These are phyloP conservation scores for Wickerhamiella nectarea DNA, from an alignment of 805 yeast species.

Conservation along the genomic window DNA sequence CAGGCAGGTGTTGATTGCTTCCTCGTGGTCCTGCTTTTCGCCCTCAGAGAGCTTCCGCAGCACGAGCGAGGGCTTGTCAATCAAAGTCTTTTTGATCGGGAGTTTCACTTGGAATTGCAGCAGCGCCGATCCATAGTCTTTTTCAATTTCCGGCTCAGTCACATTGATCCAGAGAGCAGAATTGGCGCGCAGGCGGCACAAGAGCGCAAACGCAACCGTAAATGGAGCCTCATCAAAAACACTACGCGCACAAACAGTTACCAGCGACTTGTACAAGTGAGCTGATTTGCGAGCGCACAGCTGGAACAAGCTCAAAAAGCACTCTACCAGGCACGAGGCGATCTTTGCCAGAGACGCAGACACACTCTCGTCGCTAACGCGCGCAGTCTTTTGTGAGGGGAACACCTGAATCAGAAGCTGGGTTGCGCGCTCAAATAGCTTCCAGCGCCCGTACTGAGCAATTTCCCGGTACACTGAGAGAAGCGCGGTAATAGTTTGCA, in stretches of 20 bases:
- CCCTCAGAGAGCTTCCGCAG: conserved; percentile 13
- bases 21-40: conserved; percentile 1
- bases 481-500: conserved; percentile 8
- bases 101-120: conserved; percentile 28
- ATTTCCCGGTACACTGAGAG: conserved; percentile 12
- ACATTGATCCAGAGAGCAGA: conserved; percentile 13
- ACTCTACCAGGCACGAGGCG: conserved; percentile 1
- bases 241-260: conserved; percentile 9
- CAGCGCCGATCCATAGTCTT: conserved; percentile 15
- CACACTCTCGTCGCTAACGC: conserved; percentile 1
- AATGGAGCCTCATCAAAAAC: conserved; percentile 13
- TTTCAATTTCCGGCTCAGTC: conserved; percentile 16
- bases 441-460: conserved; percentile 9
- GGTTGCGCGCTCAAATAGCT: conserved; percentile 8
- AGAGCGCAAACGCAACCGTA: conserved; percentile 15
- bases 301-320: conserved; percentile 4
- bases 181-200: conserved; percentile 17
- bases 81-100: conserved; percentile 26
- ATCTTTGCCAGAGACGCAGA: conserved; percentile 9
- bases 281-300: conserved; percentile 1
- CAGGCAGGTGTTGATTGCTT: conserved; percentile 31
- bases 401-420: conserved; percentile 4
- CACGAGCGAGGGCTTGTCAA: conserved; percentile 25
- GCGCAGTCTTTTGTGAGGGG: conserved; percentile 6
- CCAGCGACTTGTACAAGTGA: conserved; percentile 1